A percentile compares a stretch with the other conserved stretches of the same genome.
Conservation (phyloP, 75 land plant genomes). For the Chamaecyparis obtusa region DNA sequence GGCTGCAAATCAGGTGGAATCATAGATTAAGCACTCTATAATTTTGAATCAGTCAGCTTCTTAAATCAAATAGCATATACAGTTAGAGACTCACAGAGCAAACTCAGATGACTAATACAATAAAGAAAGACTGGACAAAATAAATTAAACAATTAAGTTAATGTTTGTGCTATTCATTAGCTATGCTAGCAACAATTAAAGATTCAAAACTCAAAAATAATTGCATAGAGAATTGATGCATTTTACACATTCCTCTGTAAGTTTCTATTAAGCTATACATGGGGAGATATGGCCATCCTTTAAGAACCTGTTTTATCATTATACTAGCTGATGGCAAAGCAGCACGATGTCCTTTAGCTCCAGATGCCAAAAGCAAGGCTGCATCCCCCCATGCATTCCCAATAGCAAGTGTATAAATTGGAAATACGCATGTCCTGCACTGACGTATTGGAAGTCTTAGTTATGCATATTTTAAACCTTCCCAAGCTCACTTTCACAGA, state of each 20-base stretch:
- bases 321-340: conserved; percentile 93
- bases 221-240: not conserved
- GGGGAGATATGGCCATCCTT: conserved; percentile 8
- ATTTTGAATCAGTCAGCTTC: not conserved
- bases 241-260: not conserved
- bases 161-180: not conserved
- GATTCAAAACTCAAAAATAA: not conserved
- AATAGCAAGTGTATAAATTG: conserved; percentile 88
- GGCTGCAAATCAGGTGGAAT: conserved; percentile 50
- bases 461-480: not conserved
- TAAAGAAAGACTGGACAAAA: not conserved
- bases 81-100: not conserved
- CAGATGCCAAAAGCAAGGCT: conserved; percentile 88
- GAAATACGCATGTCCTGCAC: conserved; percentile 70
- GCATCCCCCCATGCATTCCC: conserved; percentile 99
- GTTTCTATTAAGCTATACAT: not conserved
- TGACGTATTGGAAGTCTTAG: not conserved
- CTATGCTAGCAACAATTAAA: not conserved
- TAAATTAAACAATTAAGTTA: not conserved
- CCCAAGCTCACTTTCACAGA: not conserved
- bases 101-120: conserved; percentile 2
- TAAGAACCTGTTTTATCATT: conserved; percentile 89
- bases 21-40: not conserved
- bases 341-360: conserved; percentile 88
- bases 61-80: not conserved